phyloP scores from a whole-genome alignment of 202 grass and related monocot species.

The Digitaria exilis region DNA sequence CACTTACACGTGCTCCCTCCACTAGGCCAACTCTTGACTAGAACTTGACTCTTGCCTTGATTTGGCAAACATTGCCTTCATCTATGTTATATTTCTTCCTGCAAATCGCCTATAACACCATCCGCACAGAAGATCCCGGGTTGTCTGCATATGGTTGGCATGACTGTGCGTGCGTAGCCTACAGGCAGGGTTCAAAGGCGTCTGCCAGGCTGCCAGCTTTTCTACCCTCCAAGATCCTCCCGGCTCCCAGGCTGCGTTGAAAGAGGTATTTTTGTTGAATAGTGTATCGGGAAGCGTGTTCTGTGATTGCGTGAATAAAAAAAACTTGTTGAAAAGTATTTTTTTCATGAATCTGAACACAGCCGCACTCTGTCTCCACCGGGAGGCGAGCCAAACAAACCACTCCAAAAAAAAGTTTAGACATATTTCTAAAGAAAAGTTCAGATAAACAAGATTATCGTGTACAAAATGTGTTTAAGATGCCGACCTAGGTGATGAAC shows the following conservation, averaged over 20 bases:
- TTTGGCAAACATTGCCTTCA: too few species aligned
- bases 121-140: conserved; percentile 36
- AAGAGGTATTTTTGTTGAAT: too few species aligned
- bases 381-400: neutral
- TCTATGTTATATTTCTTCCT: too few species aligned
- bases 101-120: neutral
- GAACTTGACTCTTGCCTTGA: too few species aligned
- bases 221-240: conserved; percentile 19
- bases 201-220: neutral
- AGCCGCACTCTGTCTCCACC: neutral
- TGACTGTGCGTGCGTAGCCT: neutral
- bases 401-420: neutral
- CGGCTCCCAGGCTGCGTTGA: too few species aligned
- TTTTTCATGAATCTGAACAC: too few species aligned
- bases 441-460: neutral
- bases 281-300: too few species aligned
- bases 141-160: neutral
- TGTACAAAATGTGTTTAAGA: neutral
- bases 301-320: too few species aligned
- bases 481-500: neutral
- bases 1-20: too few species aligned
- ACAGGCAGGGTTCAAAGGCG: conserved; percentile 29
- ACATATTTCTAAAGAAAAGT: neutral
- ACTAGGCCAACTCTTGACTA: too few species aligned
- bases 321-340: too few species aligned